Evolutionary conservation across 23 red algal species (phyloP), one percentile per base, ranked within the genome.

Genomic region (Gracilaria caudata): DNA sequence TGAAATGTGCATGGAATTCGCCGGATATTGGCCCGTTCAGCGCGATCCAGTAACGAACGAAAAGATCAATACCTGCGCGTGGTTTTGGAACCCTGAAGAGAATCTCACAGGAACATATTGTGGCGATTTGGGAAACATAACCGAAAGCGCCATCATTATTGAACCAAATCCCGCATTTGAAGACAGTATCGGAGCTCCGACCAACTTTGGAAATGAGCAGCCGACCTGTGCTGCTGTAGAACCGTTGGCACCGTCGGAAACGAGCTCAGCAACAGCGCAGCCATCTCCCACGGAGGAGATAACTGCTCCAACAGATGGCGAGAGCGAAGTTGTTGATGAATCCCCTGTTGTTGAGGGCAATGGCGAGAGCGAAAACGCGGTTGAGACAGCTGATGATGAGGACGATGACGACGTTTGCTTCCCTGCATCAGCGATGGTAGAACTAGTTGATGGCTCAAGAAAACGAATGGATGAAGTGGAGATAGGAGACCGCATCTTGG

Each of bases 1-100:
- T 34, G 88, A 92, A 33, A 92, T 92, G 88, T 92, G 88, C 78
- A 92, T 92, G 88, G 64, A 82, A 17, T 92, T 92, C 60, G 58
- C 79, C 0, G 72, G 45, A 25, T 87, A 87, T 70, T 87, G 68
- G 65, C 83, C 83, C n/a, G 66, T 75, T 37, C 83, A 87, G 41
- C 32, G 41, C 6, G 83, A 87, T 38, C 83, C 66, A 23, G 72
- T 46, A 12, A 87, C 83, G 0, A 43, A 51, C 23, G 68, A 75
- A 28, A 49, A 78, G 41, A 87, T 87, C 83, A 87, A 87, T 49
- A 35, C 78, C 33, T 87, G 83, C 32, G 29, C 83, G 6, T 77
- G 29, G 25, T 59, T 39, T n/a, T 16, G 21, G 11, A 30, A 77
- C 47, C 29, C 56, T 33, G 11, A 63, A 17, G 24, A 66, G 28